These are phyloP conservation scores for Mallotus nudiflorus DNA, from an alignment of 345 rosid species.

Conservation along the genomic window DNA sequence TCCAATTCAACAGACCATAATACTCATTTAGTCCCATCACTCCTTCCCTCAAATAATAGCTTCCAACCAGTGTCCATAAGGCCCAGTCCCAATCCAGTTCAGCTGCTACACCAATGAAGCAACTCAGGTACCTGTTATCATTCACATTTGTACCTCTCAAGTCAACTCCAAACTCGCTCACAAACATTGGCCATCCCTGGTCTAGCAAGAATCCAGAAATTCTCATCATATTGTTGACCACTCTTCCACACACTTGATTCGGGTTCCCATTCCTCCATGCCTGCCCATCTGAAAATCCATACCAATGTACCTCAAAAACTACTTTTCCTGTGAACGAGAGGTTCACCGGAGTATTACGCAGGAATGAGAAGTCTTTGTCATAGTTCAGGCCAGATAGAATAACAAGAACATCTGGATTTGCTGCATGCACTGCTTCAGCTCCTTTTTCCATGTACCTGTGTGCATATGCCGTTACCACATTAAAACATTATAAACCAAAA, in stretches of 20 bases:
- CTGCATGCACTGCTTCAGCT: conserved; percentile 86
- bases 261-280: conserved; percentile 72
- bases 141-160: conserved; percentile 58
- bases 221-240: conserved; percentile 50
- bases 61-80: conserved; percentile 76
- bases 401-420: conserved; percentile 84
- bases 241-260: conserved; percentile 72
- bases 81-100: conserved; percentile 89
- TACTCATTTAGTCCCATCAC: conserved; percentile 55
- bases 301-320: conserved; percentile 89
- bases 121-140: conserved; percentile 68
- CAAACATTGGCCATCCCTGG: conserved; percentile 68
- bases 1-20: conserved; percentile 61
- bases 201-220: conserved; percentile 60
- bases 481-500: not conserved
- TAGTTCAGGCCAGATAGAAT: conserved; percentile 82
- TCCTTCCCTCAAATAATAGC: conserved; percentile 82
- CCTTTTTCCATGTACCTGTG: conserved; percentile 81
- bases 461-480: not conserved
- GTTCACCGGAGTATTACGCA: conserved; percentile 40
- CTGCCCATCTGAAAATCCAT: conserved; percentile 63
- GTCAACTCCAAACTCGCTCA: conserved; percentile 81
- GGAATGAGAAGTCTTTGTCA: conserved; percentile 70
- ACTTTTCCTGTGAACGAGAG: conserved; percentile 62
- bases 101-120: conserved; percentile 68